Evolutionary conservation across 2,329 filamentous ascomycete genomes (phyloP).

Genomic region (Monosporascus ibericus): DNA sequence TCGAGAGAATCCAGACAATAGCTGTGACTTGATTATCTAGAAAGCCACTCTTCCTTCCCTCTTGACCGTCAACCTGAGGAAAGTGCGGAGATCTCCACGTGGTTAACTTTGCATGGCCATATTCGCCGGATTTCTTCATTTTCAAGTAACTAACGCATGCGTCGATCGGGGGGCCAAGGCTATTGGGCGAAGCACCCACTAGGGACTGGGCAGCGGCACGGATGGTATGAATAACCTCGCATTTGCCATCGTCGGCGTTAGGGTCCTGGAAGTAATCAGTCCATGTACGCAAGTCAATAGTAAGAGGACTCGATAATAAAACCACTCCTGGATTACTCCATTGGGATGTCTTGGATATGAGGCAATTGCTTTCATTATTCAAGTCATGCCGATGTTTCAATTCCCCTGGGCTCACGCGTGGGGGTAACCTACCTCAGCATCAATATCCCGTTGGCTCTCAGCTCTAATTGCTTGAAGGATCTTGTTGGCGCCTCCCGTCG

Average conservation of each 20-base stretch:
- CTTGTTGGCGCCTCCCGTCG: slow-evolving; percentile 1
- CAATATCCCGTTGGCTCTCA: slow-evolving; percentile 18
- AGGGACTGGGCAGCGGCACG: slow-evolving; percentile 15
- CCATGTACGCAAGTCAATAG: neutral
- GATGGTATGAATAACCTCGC: slow-evolving; percentile 10
- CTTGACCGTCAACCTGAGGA: slow-evolving; percentile 11
- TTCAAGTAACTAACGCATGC: slow-evolving; percentile 16
- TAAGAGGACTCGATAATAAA: neutral
- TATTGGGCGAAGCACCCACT: slow-evolving; percentile 18
- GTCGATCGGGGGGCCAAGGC: slow-evolving; percentile 20
- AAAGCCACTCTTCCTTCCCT: slow-evolving; percentile 14
- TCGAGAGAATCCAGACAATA: slow-evolving; percentile 23
- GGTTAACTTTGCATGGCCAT: slow-evolving; percentile 15
- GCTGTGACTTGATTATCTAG: slow-evolving; percentile 22
- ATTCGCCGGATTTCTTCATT: slow-evolving; percentile 17
- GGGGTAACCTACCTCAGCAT: slow-evolving; percentile 13
- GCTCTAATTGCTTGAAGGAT: slow-evolving; percentile 12
- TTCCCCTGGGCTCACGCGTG: no score
- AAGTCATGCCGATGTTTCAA: no score
- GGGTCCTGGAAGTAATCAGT: neutral
- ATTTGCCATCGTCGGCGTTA: slow-evolving; percentile 6
- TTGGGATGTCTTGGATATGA: neutral
- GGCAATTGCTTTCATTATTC: neutral
- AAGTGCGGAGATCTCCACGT: slow-evolving; percentile 19
- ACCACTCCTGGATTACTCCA: no score